These are phyloP conservation scores for Sphaerulina vaccinii DNA, from an alignment of 2,329 filamentous ascomycete genomes.

Conservation along the genomic window DNA sequence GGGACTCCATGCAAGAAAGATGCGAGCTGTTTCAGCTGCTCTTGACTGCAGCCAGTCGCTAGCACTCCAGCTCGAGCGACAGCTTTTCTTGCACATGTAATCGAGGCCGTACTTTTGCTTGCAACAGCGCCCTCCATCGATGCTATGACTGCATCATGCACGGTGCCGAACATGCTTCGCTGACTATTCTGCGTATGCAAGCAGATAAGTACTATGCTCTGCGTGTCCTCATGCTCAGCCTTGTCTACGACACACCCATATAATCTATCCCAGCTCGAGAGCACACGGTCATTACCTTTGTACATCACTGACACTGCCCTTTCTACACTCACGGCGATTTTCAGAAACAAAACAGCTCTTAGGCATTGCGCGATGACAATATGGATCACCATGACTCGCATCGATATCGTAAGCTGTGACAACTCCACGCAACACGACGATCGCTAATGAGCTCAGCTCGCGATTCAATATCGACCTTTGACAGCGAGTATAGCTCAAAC, in stretches of 20 bases:
- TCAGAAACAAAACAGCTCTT: not conserved
- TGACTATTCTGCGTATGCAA: too few relatives aligned
- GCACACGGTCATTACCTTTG: slow-evolving; percentile 6
- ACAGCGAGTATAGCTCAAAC: slow-evolving; percentile 9
- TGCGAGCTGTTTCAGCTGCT: slow-evolving; percentile 5
- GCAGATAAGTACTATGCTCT: slow-evolving; percentile 3
- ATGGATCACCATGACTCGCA: not conserved
- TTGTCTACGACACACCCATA: too few relatives aligned
- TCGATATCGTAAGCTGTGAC: not conserved
- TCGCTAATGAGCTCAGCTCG: slow-evolving; percentile 5
- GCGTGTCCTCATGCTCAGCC: too few relatives aligned
- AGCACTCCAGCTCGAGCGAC: not conserved
- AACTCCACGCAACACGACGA: too few relatives aligned
- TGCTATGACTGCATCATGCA: slow-evolving; percentile 1
- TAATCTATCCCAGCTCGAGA: too few relatives aligned
- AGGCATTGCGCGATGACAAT: not conserved
- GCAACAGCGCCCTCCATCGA: not conserved
- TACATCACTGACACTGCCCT: not conserved
- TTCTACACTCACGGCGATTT: not conserved
- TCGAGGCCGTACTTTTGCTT: not conserved
- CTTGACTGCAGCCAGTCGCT: slow-evolving; percentile 6
- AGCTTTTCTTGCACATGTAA: not conserved
- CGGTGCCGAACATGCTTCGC: not conserved
- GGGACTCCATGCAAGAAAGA: too few relatives aligned
- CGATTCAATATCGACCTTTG: slow-evolving; percentile 8